Conservation (phyloP, 2,329 filamentous ascomycete species). For the Dendrostoma leiphaemia region DNA sequence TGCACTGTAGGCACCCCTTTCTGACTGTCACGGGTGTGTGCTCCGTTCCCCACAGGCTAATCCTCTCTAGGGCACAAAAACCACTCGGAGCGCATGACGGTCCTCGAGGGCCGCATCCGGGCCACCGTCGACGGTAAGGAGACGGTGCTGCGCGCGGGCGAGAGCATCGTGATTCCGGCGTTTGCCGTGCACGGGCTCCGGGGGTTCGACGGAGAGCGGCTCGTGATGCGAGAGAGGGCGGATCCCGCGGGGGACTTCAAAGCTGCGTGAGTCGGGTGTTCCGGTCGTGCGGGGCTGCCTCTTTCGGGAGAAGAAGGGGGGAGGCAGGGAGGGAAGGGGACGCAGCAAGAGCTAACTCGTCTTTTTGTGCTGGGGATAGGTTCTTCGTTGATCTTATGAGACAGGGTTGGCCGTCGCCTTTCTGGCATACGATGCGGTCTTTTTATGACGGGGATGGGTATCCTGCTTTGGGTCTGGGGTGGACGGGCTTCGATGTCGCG, state of each 20-base stretch:
- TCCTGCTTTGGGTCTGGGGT: slow-evolving; percentile 2
- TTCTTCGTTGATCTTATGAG: slow-evolving; percentile 6
- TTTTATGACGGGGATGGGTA: slow-evolving; percentile 10
- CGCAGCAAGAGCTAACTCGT: too few relatives aligned
- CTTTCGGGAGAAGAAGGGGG: not conserved
- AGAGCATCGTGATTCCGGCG: not conserved
- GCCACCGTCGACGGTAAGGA: not conserved
- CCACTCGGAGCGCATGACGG: not conserved
- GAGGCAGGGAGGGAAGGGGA: too few relatives aligned
- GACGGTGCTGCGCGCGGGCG: not conserved
- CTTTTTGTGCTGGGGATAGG: not conserved
- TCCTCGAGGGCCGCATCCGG: slow-evolving; percentile 4
- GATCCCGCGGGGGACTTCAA: slow-evolving; percentile 11
- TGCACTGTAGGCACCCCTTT: too few relatives aligned
- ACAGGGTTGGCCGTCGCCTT: not conserved
- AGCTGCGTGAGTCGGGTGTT: slow-evolving; percentile 3
- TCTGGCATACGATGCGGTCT: slow-evolving; percentile 5
- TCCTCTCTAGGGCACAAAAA: too few relatives aligned
- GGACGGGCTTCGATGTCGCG: not conserved
- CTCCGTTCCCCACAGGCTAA: too few relatives aligned
- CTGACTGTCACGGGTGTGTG: too few relatives aligned
- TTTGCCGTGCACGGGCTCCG: not conserved
- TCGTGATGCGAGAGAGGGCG: slow-evolving; percentile 1
- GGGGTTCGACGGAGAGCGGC: slow-evolving; percentile 3
- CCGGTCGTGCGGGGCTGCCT: too few relatives aligned